Conservation (phyloP, 2,329 filamentous ascomycete species). For the Alternaria novae-zelandiae region DNA sequence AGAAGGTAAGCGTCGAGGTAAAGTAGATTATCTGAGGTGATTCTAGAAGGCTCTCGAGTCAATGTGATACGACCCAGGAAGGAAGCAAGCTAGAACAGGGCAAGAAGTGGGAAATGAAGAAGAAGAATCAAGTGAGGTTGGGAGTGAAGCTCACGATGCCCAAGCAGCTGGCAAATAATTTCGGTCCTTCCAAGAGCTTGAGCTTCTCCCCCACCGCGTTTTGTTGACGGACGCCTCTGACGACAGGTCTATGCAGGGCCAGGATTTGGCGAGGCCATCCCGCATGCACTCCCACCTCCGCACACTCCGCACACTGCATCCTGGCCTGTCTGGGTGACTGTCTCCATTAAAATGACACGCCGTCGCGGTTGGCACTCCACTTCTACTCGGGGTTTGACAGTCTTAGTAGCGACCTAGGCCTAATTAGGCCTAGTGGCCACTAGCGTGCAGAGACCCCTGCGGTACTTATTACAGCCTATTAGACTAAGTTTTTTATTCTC, state of each 20-base stretch:
- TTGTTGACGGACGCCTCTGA: constrained; percentile 28
- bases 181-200: constrained; percentile 21
- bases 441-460: no score
- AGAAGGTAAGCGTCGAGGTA: background rate
- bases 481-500: no score
- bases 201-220: constrained; percentile 23
- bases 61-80: background rate
- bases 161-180: constrained; percentile 10
- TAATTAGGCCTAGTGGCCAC: no score
- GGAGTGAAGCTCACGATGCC: constrained; percentile 13
- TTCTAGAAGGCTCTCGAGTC: constrained; percentile 4
- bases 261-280: constrained; percentile 26
- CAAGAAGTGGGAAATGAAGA: background rate
- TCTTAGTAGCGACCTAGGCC: no score
- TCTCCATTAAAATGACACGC: constrained; percentile 31
- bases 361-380: constrained; percentile 21
- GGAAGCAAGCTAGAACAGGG: constrained; percentile 20
- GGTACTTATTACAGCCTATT: no score
- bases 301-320: constrained; percentile 11
- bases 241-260: constrained; percentile 30
- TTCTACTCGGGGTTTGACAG: no score
- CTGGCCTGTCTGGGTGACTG: constrained; percentile 9
- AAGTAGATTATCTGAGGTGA: background rate
- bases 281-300: constrained; percentile 12
- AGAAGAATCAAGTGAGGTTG: constrained; percentile 5